Evolutionary conservation across 2,329 filamentous ascomycete species (phyloP), one percentile per base, ranked within the genome.

Genomic region (Colletotrichum eremochloae): DNA sequence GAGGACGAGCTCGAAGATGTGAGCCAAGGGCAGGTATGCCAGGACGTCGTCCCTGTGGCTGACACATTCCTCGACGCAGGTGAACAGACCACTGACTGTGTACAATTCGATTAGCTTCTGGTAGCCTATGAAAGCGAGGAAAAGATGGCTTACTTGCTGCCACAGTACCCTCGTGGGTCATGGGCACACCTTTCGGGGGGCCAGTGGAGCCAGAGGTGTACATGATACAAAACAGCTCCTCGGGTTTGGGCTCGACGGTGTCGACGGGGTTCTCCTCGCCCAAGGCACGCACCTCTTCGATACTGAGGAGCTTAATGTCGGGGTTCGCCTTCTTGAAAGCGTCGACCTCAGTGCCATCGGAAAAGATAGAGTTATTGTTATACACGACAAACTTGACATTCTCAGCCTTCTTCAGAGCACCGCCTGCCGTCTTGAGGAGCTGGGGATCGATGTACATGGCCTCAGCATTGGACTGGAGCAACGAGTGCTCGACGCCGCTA

Each of bases 1-100:
- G 76, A 99, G 94, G 71, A 96, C 93, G 82, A 97, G 96, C 82
- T 99, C 96, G 78, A 99, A 91, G 78, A 98, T 98, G 80, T 99
- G 96, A 2, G 96, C 95, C 65, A 97, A 91, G 1, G 96, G 96
- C 18, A 99, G 90, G 82, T 98, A 99, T 31, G 95, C 94, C 57
- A 99, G 88, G 55, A 98, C 87, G 57, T 89, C 89, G 77, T 99
- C 96, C 57, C 88, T 90, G 70, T 92, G 91, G 72, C 91, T 92
- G 62, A 98, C 89, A 78, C 92, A 92, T 71, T 92, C 90, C 31
- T 93, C 93, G 60, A 98, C 91, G 74, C 94, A 91, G 53, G 89
- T 88, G 79, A 92, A 90, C 57, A 97, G 90, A 80, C 96, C 96
- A 58, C 96, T 93, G 75, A 97, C 89, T 85, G 65, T 24, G 48